phyloP scores from a whole-genome alignment of 2,329 filamentous ascomycete genomes.

The Phyllosticta capitalensis region DNA sequence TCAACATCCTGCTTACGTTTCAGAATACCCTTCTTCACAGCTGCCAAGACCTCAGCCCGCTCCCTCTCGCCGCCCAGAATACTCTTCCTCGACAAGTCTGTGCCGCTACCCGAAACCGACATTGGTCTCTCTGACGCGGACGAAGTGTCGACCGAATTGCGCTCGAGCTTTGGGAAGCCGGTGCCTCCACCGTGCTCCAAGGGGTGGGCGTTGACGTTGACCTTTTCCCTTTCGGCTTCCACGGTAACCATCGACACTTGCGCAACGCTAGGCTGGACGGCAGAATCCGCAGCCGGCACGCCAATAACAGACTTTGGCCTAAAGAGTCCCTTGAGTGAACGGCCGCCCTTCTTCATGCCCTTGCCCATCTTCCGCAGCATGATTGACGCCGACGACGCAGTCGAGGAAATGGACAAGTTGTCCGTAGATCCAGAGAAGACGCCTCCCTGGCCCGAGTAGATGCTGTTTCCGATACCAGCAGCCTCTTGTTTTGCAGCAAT shows the following conservation, averaged over 20 bases:
- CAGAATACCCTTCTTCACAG: conserved; percentile 89
- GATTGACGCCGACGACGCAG: conserved; percentile 78
- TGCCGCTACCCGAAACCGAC: conserved; percentile 37
- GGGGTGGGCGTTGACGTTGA: conserved; percentile 66
- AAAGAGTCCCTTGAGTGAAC: conserved; percentile 89
- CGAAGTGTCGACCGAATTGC: conserved; percentile 65
- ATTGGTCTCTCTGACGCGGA: conserved; percentile 27
- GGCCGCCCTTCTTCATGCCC: conserved; percentile 89
- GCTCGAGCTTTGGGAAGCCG: conserved; percentile 75
- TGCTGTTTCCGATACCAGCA: conserved; percentile 80
- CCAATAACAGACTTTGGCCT: conserved; percentile 86
- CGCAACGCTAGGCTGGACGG: conserved; percentile 61
- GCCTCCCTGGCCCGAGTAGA: conserved; percentile 78
- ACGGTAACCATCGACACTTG: conserved; percentile 92
- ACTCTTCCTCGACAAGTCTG: conserved; percentile 63
- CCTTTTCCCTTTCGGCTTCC: conserved; percentile 78
- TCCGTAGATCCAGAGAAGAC: conserved; percentile 93
- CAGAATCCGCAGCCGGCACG: conserved; percentile 59
- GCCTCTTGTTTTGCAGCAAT: conserved; percentile 92
- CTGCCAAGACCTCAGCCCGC: conserved; percentile 80
- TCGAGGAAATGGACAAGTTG: conserved; percentile 85
- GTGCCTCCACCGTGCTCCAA: conserved; percentile 62
- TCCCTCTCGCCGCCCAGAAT: conserved; percentile 86
- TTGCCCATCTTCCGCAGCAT: conserved; percentile 99
- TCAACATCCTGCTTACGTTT: conserved; percentile 58